Evolutionary conservation across 345 rosid genomes (phyloP).

Genomic region (Gynandropsis gynandra): DNA sequence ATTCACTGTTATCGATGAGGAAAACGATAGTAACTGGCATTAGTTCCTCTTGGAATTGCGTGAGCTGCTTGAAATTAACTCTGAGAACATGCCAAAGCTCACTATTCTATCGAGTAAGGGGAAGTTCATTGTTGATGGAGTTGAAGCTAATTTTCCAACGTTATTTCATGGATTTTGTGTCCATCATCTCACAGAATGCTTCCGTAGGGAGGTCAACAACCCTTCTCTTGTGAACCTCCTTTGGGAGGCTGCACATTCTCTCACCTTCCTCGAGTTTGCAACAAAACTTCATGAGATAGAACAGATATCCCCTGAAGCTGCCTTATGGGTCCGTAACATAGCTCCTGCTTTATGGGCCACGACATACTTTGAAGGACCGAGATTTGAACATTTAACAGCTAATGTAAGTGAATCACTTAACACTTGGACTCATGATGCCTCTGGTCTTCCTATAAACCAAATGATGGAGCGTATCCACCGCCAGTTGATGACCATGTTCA

Average conservation of each 20-base stretch:
- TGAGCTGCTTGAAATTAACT: conserved; percentile 59
- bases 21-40: conserved; percentile 70
- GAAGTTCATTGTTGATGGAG: conserved; percentile 61
- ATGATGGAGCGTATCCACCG: conserved; percentile 81
- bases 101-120: conserved; percentile 75
- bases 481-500: conserved; percentile 71
- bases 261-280: conserved; percentile 57
- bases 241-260: conserved; percentile 78
- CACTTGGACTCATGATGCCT: conserved; percentile 58
- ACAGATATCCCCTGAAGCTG: conserved; percentile 73
- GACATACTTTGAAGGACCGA: conserved; percentile 70
- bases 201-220: conserved; percentile 63
- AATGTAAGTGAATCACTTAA: conserved; percentile 59
- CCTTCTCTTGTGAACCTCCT: conserved; percentile 61
- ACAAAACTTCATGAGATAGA: conserved; percentile 56
- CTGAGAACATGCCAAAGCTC: conserved; percentile 76
- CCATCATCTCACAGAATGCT: conserved; percentile 57
- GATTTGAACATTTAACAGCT: conserved; percentile 67
- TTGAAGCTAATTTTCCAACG: conserved; percentile 76
- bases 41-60: conserved; percentile 81
- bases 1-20: conserved; percentile 73
- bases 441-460: conserved; percentile 80
- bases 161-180: conserved; percentile 84
- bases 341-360: conserved; percentile 82
- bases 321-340: conserved; percentile 60